Base-by-base conservation (phyloP, 441 rosid species). In the Gossypium laxum region DNA sequence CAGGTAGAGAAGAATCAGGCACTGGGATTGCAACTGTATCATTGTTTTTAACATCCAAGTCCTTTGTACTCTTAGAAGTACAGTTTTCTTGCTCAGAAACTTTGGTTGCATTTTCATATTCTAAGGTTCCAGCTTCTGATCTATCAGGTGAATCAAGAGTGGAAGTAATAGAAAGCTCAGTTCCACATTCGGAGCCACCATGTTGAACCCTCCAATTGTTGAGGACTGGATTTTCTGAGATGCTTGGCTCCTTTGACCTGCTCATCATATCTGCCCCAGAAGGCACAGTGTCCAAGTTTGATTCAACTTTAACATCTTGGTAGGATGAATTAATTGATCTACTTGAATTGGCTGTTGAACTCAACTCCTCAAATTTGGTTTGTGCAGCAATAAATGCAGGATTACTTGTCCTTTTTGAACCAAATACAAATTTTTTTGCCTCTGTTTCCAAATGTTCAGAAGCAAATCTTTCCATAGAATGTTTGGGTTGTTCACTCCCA, bases 161-260 rank as follows among this genome's bases (percentile, higher is more conserved):
- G 28, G 97, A 93, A 66, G 96, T 80, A 74, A 93, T 84, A 75
- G 97, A 93, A 66, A 93, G 95, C 74, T 93, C 96, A 0, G 97
- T 88, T 69, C 97, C 96, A 73, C 97, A 89, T 72, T 93, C 98
- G 66, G 98, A 93, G 58, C 87, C 88, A 72, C 84, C 84, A 59
- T 75, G 75, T 67, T 80, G 90, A 61, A 69, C 80, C 79, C 76
- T 80, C 21, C 74, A 22, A 64, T 64, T 69, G 67, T 60, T 0
- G 11, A 26, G 61, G 51, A 63, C 19, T 7, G 41, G 75, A 72
- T 76, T 81, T 80, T 84, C 96, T 48, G 77, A 17, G 69, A 11
- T 21, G 63, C 55, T 62, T 18, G 47, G 70, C 41, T 63, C 70
- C 61, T 63, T 72, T 63, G 69, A 51, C 69, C 62, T 32, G 22